Conservation (phyloP, 768 basidiomycete species). For the Cystofilobasidium ferigula region DNA sequence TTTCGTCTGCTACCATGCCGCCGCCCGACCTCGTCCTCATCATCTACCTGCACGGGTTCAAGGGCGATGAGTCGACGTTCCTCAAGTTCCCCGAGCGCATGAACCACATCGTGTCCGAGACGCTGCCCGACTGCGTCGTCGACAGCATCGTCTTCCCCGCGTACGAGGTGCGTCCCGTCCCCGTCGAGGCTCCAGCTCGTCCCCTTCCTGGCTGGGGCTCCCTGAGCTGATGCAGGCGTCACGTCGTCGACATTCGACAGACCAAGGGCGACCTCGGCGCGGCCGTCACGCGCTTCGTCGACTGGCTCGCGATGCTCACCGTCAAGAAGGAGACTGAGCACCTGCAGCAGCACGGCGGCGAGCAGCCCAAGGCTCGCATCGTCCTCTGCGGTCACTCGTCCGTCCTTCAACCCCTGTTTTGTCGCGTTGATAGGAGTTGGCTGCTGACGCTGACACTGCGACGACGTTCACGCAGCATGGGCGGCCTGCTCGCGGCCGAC, state of each 20-base stretch:
- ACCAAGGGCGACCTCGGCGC: neutral
- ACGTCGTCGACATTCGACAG: neutral
- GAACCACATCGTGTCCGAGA: slow-evolving; percentile 61
- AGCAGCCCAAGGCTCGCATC: slow-evolving; percentile 48
- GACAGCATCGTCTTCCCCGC: slow-evolving; percentile 77
- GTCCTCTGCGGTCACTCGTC: slow-evolving; percentile 70
- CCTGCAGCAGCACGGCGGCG: slow-evolving; percentile 43
- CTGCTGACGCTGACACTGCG: neutral
- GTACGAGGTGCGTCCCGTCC: slow-evolving; percentile 55
- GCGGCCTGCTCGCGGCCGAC: slow-evolving; percentile 78
- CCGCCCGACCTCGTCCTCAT: slow-evolving; percentile 30
- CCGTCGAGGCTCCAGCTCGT: neutral
- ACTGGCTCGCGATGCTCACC: slow-evolving; percentile 82
- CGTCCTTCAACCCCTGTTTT: slow-evolving; percentile 8
- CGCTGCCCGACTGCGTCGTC: slow-evolving; percentile 48
- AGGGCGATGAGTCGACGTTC: slow-evolving; percentile 40
- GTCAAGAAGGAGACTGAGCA: slow-evolving; percentile 58
- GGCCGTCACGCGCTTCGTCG: slow-evolving; percentile 48
- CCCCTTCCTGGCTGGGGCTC: neutral
- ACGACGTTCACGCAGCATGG: slow-evolving; percentile 67
- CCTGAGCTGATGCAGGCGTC: neutral
- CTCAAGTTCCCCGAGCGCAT: slow-evolving; percentile 54
- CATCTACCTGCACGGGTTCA: slow-evolving; percentile 40
- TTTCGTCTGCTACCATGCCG: neutral
- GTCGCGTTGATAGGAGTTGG: neutral